Evolutionary conservation across 176 grass and related monocot species (phyloP).

Genomic region (Alloteropsis semialata): DNA sequence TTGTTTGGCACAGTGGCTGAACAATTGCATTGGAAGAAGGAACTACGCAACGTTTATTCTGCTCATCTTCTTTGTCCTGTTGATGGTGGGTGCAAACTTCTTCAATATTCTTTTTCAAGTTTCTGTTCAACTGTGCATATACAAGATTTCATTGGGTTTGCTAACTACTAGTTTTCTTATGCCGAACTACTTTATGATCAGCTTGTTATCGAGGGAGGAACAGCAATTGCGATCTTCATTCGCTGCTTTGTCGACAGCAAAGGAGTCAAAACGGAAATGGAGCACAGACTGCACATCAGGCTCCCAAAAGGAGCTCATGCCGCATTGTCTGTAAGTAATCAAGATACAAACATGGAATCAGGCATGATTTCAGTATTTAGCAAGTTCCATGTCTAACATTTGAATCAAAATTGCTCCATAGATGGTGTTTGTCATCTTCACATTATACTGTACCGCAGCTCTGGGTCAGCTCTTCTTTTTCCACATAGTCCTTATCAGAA

Average conservation of each 20-base stretch:
- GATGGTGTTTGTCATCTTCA: conserved; percentile 74
- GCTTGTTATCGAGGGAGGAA: conserved; percentile 81
- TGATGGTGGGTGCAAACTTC: conserved; percentile 52
- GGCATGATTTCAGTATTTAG: not conserved
- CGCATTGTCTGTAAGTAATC: conserved; percentile 61
- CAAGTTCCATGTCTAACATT: not conserved
- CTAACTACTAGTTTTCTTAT: not conserved
- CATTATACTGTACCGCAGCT: conserved; percentile 72
- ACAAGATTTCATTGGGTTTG: not conserved
- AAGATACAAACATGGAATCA: not conserved
- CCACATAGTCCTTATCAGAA: conserved; percentile 91
- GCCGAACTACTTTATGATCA: no score
- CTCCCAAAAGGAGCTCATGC: conserved; percentile 89
- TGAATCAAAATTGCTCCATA: conserved; percentile 19
- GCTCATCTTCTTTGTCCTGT: conserved; percentile 72
- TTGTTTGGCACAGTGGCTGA: conserved; percentile 71
- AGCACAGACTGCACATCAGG: conserved; percentile 63
- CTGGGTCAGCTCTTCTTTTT: conserved; percentile 94
- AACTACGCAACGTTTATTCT: conserved; percentile 91
- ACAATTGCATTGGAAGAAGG: conserved; percentile 97
- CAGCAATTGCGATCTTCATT: conserved; percentile 68
- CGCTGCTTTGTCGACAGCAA: conserved; percentile 72
- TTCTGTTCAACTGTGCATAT: not conserved
- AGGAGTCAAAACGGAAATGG: conserved; percentile 57
- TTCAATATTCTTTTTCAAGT: not conserved